Evolutionary conservation across 129 eudicot species (phyloP).

Genomic region (Deinandra increscens): DNA sequence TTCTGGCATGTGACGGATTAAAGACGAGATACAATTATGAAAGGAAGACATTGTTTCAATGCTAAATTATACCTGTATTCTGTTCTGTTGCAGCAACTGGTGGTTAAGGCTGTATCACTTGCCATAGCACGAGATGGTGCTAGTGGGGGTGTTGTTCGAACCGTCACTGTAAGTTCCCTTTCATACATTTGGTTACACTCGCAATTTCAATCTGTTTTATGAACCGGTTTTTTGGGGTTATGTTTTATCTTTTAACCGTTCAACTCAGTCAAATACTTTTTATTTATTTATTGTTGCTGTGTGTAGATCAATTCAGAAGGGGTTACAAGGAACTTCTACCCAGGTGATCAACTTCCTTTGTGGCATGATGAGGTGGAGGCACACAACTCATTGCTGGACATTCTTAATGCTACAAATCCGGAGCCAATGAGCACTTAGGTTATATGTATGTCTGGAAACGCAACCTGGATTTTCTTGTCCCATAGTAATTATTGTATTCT

Average conservation of each 20-base stretch:
- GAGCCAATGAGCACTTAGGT: conserved; percentile 60
- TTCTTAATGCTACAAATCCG: conserved; percentile 43
- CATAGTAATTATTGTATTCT: conserved; percentile 16
- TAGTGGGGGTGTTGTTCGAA: conserved; percentile 95
- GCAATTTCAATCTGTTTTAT: neutral
- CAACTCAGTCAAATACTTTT: neutral
- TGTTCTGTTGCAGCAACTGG: conserved; percentile 56
- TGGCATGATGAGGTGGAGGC: conserved; percentile 95
- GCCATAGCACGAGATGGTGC: conserved; percentile 99
- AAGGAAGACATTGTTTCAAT: neutral
- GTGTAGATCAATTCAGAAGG: conserved; percentile 78
- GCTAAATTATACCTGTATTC: neutral
- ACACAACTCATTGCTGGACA: conserved; percentile 69
- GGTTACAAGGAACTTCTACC: conserved; percentile 73
- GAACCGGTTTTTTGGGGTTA: neutral
- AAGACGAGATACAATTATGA: neutral
- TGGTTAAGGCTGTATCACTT: conserved; percentile 93
- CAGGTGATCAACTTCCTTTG: conserved; percentile 77
- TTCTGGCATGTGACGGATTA: neutral
- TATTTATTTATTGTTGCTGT: conserved; percentile 6
- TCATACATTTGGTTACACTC: neutral
- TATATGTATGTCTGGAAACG: neutral
- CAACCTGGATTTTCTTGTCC: neutral
- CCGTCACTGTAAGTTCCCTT: conserved; percentile 67
- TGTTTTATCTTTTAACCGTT: neutral